Conservation (phyloP, 306 rosid species). For the Cucurbita ficifolia region DNA sequence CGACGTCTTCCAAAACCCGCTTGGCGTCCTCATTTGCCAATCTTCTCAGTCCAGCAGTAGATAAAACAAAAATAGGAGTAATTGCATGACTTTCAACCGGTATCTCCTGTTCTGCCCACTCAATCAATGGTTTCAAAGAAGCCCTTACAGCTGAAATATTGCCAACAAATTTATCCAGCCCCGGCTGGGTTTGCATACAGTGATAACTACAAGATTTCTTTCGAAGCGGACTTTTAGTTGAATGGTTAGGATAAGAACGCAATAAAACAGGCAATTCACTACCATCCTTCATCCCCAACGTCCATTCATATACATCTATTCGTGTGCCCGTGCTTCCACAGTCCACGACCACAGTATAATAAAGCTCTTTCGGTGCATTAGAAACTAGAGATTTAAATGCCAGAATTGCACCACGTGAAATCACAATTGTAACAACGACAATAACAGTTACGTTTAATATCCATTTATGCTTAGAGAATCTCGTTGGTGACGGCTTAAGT, state of each 20-base stretch:
- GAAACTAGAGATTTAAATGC: slow-evolving; percentile 14
- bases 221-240: slow-evolving; percentile 25
- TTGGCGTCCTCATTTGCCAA: slow-evolving; percentile 21
- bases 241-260: slow-evolving; percentile 43
- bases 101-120: slow-evolving; percentile 45
- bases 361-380: slow-evolving; percentile 16
- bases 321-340: slow-evolving; percentile 81
- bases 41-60: slow-evolving; percentile 73
- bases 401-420: slow-evolving; percentile 31
- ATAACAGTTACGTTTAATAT: slow-evolving; percentile 8
- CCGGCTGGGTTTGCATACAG: slow-evolving; percentile 79
- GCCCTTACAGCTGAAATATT: slow-evolving; percentile 44
- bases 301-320: slow-evolving; percentile 57
- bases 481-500: slow-evolving; percentile 20
- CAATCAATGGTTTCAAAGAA: slow-evolving; percentile 58
- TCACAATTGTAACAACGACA: slow-evolving; percentile 18
- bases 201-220: slow-evolving; percentile 55
- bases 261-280: slow-evolving; percentile 38
- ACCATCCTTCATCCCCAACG: slow-evolving; percentile 6
- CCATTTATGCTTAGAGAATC: slow-evolving; percentile 21
- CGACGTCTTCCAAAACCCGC: slow-evolving; percentile 39
- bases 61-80: slow-evolving; percentile 59
- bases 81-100: slow-evolving; percentile 28
- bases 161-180: slow-evolving; percentile 54
- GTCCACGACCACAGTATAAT: slow-evolving; percentile 63